Evolutionary conservation across 768 basidiomycete genomes (phyloP), one percentile per base, ranked within the genome.

Genomic region (Hericium rajendrae): DNA sequence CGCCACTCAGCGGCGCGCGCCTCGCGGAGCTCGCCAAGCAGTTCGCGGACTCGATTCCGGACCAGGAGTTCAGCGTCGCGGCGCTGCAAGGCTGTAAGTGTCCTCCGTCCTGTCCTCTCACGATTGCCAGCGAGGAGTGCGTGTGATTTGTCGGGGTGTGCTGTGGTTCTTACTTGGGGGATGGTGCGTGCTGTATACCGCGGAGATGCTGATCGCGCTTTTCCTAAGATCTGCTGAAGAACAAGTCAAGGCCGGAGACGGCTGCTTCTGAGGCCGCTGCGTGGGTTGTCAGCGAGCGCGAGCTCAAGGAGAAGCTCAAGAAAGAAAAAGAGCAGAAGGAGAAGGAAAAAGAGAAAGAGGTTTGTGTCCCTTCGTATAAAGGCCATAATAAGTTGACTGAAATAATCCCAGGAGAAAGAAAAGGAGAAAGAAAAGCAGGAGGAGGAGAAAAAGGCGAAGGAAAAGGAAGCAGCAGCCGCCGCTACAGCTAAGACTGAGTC

Each of bases 81-180:
- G 86, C 90, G 57, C 74, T 97, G 55, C 92, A 94, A 73, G 92
- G 91, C 69, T 93, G 88, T 89, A 69, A 80, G 88, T 84, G 38
- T 65, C 55, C 58, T 39, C 41, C 51, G 55, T 56, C 53, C 48
- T 54, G 56, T 56, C 56, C 59, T 48, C 49, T 55, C 54, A 51
- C 49, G 58, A 55, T 64, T 48, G 52, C 54, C 63, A 48, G 60
- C 56, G 58, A 46, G 43, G 58, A 56, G 55, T 53, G 32, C 32
- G 32, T 32, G 39, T 55, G 32, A 43, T 54, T 60, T 38, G 53
- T 56, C 54, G 37, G 53, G 40, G 38, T 50, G 53, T 54, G 57
- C n/a, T 52, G 51, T 63, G 48, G 51, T 55, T 48, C 48, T 18
- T 55, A 39, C 62, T 11, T 57, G 53, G 56, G n/a, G 55, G 55